phyloP scores from a whole-genome alignment of 2,329 filamentous ascomycete species.

The Fusarium sp. region DNA sequence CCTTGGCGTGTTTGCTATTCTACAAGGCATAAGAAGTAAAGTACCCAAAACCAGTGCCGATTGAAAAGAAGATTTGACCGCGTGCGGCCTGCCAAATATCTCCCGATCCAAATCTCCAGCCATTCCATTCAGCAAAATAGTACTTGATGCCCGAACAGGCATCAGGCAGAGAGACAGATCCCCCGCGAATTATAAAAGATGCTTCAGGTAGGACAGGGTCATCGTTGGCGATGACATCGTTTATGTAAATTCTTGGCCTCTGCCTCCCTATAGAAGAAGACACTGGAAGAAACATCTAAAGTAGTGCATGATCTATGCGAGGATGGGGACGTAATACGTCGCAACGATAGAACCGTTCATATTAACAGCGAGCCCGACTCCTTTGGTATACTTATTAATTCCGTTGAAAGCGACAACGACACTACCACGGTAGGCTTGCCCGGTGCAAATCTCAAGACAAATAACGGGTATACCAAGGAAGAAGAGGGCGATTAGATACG shows the following conservation, averaged over 20 bases:
- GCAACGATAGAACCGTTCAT: slow-evolving; percentile 65
- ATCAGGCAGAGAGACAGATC: not conserved
- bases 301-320: slow-evolving; percentile 70
- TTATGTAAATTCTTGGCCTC: slow-evolving; percentile 2
- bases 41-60: slow-evolving; percentile 68
- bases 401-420: slow-evolving; percentile 65
- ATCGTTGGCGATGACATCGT: not conserved
- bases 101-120: not conserved
- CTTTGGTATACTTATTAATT: slow-evolving; percentile 63
- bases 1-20: slow-evolving; percentile 66
- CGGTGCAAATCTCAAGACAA: slow-evolving; percentile 74
- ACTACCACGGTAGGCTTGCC: slow-evolving; percentile 70
- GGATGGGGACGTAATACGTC: slow-evolving; percentile 67
- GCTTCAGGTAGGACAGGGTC: not conserved
- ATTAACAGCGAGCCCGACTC: slow-evolving; percentile 66
- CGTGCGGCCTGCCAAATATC: slow-evolving; percentile 65
- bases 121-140: slow-evolving; percentile 7
- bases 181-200: not conserved
- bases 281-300: slow-evolving; percentile 67
- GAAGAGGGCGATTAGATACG: slow-evolving; percentile 14
- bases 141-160: not conserved
- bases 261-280: slow-evolving; percentile 65
- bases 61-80: slow-evolving; percentile 60
- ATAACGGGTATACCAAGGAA: slow-evolving; percentile 66
- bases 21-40: slow-evolving; percentile 70